phyloP scores from a whole-genome alignment of 2,329 filamentous ascomycete genomes.

The Penicillium concentricum region DNA sequence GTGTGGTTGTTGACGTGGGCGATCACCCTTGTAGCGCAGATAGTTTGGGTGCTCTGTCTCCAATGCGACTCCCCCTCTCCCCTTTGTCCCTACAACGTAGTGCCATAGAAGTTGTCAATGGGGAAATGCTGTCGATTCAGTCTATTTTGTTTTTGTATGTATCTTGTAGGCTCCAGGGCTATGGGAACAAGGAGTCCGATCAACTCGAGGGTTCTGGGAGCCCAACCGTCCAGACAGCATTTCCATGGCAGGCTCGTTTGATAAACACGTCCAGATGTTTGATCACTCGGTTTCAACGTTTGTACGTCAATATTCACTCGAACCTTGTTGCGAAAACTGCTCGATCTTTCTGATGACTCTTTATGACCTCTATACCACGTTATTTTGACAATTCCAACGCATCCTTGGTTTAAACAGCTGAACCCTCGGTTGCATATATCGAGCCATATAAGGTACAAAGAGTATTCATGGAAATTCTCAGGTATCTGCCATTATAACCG shows the following conservation, averaged over 20 bases:
- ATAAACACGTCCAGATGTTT: background rate
- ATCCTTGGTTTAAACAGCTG: background rate
- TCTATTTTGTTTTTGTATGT: background rate
- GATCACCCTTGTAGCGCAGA: no score
- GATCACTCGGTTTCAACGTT: background rate
- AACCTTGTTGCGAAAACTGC: background rate
- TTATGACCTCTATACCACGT: background rate
- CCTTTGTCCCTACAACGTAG: no score
- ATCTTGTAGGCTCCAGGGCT: background rate
- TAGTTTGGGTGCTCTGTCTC: no score
- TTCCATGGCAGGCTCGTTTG: background rate
- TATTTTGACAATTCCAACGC: background rate
- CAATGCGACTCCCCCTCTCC: no score
- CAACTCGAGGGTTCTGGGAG: background rate
- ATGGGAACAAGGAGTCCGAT: background rate
- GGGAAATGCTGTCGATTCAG: background rate
- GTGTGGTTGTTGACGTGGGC: no score
- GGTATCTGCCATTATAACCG: background rate
- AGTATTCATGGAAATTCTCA: background rate
- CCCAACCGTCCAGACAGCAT: background rate
- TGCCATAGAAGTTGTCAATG: no score
- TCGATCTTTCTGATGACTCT: background rate
- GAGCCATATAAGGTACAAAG: background rate
- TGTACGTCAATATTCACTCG: background rate
- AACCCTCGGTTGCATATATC: no score